Conservation (phyloP, 176 grass and related monocot species). For the Cenchrus fungigraminus region DNA sequence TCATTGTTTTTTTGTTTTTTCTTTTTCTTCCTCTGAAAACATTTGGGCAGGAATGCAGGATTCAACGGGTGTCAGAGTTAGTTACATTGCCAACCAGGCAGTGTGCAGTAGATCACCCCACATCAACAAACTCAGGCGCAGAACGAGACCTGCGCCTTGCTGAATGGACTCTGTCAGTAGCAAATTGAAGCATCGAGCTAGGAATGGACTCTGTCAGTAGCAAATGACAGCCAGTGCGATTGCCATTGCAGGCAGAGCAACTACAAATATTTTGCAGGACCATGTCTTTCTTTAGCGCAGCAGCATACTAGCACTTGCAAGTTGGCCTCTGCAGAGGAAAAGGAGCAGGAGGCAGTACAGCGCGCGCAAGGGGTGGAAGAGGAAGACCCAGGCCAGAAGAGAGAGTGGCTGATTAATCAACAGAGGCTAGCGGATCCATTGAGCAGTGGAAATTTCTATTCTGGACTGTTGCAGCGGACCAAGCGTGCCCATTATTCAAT, state of each 20-base stretch:
- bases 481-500: slow-evolving; percentile 49
- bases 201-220: slow-evolving; percentile 17
- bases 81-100: slow-evolving; percentile 14
- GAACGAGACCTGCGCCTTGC: neutral
- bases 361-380: neutral
- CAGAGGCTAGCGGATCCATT: slow-evolving; percentile 24
- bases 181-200: neutral
- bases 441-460: slow-evolving; percentile 39
- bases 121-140: neutral
- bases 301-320: slow-evolving; percentile 39
- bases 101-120: neutral
- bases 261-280: slow-evolving; percentile 24
- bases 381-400: no score
- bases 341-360: neutral
- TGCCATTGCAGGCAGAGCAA: slow-evolving; percentile 6
- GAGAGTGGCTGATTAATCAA: neutral
- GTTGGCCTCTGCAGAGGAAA: slow-evolving; percentile 38
- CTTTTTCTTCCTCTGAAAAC: neutral
- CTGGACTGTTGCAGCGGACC: slow-evolving; percentile 43
- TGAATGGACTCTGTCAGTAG: slow-evolving; percentile 9
- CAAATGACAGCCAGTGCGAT: neutral
- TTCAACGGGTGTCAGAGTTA: slow-evolving; percentile 6
- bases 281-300: slow-evolving; percentile 33
- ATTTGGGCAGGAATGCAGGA: neutral
- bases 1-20: neutral